Percentiles rank a stretch among this genome's conserved stretches.
phyloP scores from a whole-genome alignment of 2,329 filamentous ascomycete species.

The Diaporthe vexans region DNA sequence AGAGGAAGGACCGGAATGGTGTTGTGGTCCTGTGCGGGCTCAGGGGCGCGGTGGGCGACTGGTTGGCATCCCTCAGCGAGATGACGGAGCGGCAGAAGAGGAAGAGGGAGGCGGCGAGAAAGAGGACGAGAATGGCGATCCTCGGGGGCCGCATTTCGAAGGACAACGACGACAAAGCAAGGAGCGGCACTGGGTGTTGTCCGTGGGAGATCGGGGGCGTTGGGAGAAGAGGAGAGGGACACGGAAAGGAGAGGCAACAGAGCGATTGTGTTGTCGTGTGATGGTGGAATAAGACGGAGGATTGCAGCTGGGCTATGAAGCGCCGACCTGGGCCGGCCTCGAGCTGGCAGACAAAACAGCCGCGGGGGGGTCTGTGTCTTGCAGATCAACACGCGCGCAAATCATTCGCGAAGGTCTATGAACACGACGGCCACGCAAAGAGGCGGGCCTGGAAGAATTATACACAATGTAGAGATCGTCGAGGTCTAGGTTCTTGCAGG shows the following conservation, averaged over 20 bases:
- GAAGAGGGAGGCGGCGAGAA: slow-evolving; percentile 67
- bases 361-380: slow-evolving; percentile 28
- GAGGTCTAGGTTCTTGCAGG: slow-evolving; percentile 25
- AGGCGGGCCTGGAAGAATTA: slow-evolving; percentile 24
- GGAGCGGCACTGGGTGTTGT: slow-evolving; percentile 1
- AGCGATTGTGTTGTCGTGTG: slow-evolving; percentile 27
- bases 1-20: slow-evolving; percentile 70
- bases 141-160: slow-evolving; percentile 67
- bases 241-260: slow-evolving; percentile 14
- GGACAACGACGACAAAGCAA: slow-evolving; percentile 28
- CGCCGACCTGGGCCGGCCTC: slow-evolving; percentile 37
- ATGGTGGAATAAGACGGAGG: slow-evolving; percentile 14
- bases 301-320: slow-evolving; percentile 32
- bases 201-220: background rate
- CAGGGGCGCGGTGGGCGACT: slow-evolving; percentile 46
- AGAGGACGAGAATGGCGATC: slow-evolving; percentile 67
- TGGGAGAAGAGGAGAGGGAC: background rate
- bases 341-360: slow-evolving; percentile 36
- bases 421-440: slow-evolving; percentile 29
- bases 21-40: slow-evolving; percentile 50
- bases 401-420: slow-evolving; percentile 39
- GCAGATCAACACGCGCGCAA: slow-evolving; percentile 34
- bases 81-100: slow-evolving; percentile 67
- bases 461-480: slow-evolving; percentile 31
- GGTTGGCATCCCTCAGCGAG: slow-evolving; percentile 49